Base-by-base conservation (phyloP, 805 yeast genomes). In the Metschnikowia santaceciliae region DNA sequence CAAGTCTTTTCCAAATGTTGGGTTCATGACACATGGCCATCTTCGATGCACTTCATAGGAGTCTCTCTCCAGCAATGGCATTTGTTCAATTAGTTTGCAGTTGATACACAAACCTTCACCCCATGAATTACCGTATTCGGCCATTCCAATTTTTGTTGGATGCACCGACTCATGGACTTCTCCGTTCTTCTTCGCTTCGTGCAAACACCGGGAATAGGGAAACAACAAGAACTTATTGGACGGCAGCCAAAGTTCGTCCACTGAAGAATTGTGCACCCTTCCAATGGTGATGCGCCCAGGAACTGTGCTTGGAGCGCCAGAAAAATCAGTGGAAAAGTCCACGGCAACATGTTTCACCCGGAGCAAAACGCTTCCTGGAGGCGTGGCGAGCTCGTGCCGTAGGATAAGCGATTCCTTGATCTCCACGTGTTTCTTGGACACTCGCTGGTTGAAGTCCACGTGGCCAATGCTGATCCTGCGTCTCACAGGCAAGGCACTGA, bases 261-360 rank as follows among this genome's bases (percentile, higher is more conserved):
- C 40, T 10, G 69, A 55, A 36, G 69, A 55, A 36, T 44, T 43
- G 32, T 48, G 50, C 5, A 71, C 53, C 47, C 61, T 64, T 10
- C 73, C 76, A 6, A 72, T 57, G 46, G 68, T 64, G 22, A 66
- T 63, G 43, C 56, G 59, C 2, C 74, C 72, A 0, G 77, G 76
- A 2, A 71, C 74, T 2, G 67, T n/a, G 41, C 30, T 6, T 14
- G 23, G 37, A 3, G 14, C 1, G 5, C 34, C 50, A 5, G 15
- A 22, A 32, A 56, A 50, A 26, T 56, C 58, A 2, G n/a, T 5
- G n/a, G 46, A 22, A 15, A 54, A 56, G 38, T 56, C 53, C 15
- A 56, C 20, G 19, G 56, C 57, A 6, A 56, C 56, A 30, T 56
- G 58, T 26, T 57, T 57, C 32, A 57, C 47, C 15, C 56, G 55